phyloP scores from a whole-genome alignment of 2,329 filamentous ascomycete genomes.

The Fusarium tanahbumbuense region DNA sequence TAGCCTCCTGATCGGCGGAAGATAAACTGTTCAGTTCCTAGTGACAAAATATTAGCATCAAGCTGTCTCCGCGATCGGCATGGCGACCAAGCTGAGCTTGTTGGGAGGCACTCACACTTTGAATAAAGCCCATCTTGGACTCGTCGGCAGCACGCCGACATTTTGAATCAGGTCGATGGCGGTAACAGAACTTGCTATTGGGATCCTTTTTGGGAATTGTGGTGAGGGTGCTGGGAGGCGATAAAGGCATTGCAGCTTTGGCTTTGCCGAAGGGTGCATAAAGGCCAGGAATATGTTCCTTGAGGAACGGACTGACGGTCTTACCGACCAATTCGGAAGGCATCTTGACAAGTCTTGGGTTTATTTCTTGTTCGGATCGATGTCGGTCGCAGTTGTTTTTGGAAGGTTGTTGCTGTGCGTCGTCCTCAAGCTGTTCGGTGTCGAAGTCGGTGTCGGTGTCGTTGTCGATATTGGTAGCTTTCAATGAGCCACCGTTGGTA shows the following conservation, averaged over 20 bases:
- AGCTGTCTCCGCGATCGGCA: background rate
- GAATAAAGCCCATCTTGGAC: slow-evolving; percentile 93
- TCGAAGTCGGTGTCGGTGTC: slow-evolving; percentile 6
- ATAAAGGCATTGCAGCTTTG: slow-evolving; percentile 48
- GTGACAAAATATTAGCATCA: slow-evolving; percentile 1
- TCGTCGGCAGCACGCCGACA: slow-evolving; percentile 94
- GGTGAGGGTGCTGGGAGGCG: slow-evolving; percentile 30
- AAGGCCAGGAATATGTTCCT: slow-evolving; percentile 88
- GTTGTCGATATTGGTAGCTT: slow-evolving; percentile 15
- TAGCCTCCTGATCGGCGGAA: slow-evolving; percentile 89
- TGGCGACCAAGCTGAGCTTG: background rate
- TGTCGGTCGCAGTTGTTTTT: slow-evolving; percentile 64
- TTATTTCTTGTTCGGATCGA: slow-evolving; percentile 62
- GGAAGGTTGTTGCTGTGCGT: slow-evolving; percentile 44
- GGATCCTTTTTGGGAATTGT: slow-evolving; percentile 61
- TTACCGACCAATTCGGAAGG: slow-evolving; percentile 76
- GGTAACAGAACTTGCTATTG: slow-evolving; percentile 95
- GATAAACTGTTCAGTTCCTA: slow-evolving; percentile 86
- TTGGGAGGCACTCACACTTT: slow-evolving; percentile 71
- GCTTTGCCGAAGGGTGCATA: slow-evolving; percentile 82
- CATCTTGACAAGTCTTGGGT: slow-evolving; percentile 66
- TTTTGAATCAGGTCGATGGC: slow-evolving; percentile 92
- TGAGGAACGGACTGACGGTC: slow-evolving; percentile 87
- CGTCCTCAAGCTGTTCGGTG: slow-evolving; percentile 21
- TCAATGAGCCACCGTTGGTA: slow-evolving; percentile 33